Evolutionary conservation across 257 asterid species (phyloP), one percentile per base, ranked within the genome.

Genomic region (Jaltomata sinuosa): DNA sequence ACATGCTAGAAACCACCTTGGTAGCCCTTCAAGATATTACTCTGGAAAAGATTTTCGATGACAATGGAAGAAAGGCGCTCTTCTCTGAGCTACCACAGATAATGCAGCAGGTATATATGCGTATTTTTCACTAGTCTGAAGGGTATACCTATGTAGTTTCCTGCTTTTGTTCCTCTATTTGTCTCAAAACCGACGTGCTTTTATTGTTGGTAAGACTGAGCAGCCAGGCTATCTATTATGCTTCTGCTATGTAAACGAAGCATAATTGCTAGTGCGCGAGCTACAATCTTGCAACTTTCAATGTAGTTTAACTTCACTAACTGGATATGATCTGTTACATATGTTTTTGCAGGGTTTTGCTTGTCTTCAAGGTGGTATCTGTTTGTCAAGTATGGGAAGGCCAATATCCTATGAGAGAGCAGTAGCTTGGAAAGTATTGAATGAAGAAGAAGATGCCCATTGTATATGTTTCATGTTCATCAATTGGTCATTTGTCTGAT

Each of bases 1-100:
- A 97, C 84, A 97, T 97, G 99, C 98, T 97, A 0, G 99, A 95
- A 91, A 96, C 99, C 16, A 94, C 98, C 72, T 85, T 93, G 85
- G 91, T 93, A 29, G 93, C 98, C 16, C 97, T 96, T 27, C 98
- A 93, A 84, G 99, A 96, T 89, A 92, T 94, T 40, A 92, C 97
- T 5, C 95, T 94, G 7, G 97, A 96, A 74, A 94, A 96, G 87
- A 91, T 94, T 12, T 93, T 96, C 79, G 91, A 96, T 45, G 97
- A 94, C 83, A 89, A 90, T 25, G 99, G 98, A 64, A 89, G 90
- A 82, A 94, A 93, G 87, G 83, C 92, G 1, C 93, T 94, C 55
- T 93, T 91, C 52, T 91, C 95, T 1, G 98, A 96, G 94, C 95
- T 96, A 81, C 98, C 97, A 49, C 97, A 92, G 88, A 92, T 94